phyloP scores from a whole-genome alignment of 768 basidiomycete species.

The Leccinum subtestaceum region DNA sequence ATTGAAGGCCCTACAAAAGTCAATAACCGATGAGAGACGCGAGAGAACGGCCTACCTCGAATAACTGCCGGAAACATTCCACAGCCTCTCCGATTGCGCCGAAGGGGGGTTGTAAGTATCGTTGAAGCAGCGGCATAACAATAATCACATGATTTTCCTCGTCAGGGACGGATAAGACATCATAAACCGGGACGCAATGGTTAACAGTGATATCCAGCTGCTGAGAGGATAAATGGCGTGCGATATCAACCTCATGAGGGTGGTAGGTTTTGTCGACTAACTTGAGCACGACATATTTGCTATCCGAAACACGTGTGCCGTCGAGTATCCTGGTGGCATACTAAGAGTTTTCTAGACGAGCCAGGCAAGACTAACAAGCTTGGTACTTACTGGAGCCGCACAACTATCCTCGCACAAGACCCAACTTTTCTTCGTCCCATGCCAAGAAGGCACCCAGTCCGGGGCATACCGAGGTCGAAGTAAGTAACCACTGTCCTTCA shows the following conservation, averaged over 20 bases:
- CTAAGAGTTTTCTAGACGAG: slow-evolving; percentile 16
- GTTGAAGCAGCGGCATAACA: slow-evolving; percentile 38
- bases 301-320: slow-evolving; percentile 29
- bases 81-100: background rate
- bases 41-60: background rate
- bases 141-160: slow-evolving; percentile 15
- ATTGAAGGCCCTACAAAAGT: background rate
- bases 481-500: slow-evolving; percentile 15
- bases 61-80: background rate
- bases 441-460: too few relatives aligned
- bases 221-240: slow-evolving; percentile 15
- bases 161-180: slow-evolving; percentile 16
- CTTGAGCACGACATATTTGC: slow-evolving; percentile 32
- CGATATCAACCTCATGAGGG: slow-evolving; percentile 34
- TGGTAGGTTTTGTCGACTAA: slow-evolving; percentile 10
- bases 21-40: background rate
- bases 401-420: slow-evolving; percentile 3
- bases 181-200: slow-evolving; percentile 35
- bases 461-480: slow-evolving; percentile 13
- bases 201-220: slow-evolving; percentile 16
- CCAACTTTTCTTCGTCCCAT: background rate
- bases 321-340: slow-evolving; percentile 24
- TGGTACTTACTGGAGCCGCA: slow-evolving; percentile 6
- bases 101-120: slow-evolving; percentile 11
- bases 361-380: background rate